Conservation (phyloP, 805 yeast genomes). For the Torulaspora microellipsoides region DNA sequence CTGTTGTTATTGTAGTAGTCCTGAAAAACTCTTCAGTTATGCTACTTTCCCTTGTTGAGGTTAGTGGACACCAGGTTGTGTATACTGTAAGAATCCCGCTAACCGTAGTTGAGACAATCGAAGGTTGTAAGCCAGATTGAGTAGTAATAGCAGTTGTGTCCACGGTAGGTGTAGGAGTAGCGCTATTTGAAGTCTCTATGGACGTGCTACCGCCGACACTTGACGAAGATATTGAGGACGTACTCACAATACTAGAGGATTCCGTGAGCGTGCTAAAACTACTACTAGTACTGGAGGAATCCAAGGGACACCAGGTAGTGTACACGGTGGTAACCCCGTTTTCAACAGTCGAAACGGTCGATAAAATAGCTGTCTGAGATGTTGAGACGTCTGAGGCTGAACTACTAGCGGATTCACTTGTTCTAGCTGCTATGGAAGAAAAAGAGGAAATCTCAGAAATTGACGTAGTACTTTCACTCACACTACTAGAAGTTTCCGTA, state of each 20-base stretch:
- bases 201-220: no score
- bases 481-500: no score
- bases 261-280: no score
- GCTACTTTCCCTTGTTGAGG: no score
- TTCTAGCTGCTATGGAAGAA: no score
- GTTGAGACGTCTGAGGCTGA: slow-evolving; percentile 6
- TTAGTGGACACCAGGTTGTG: slow-evolving; percentile 42
- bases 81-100: slow-evolving; percentile 35
- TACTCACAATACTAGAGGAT: no score
- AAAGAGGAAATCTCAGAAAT: no score
- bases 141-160: neutral
- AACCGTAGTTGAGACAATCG: slow-evolving; percentile 32
- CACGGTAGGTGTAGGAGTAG: neutral
- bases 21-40: no score
- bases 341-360: slow-evolving; percentile 6
- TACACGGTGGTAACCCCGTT: slow-evolving; percentile 11
- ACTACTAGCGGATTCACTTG: neutral
- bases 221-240: neutral
- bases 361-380: slow-evolving; percentile 3
- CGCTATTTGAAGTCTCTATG: no score
- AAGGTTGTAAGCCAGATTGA: slow-evolving; percentile 4
- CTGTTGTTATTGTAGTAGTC: no score
- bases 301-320: slow-evolving; percentile 16
- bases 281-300: no score
- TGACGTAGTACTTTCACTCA: no score